These are phyloP conservation scores for Suillus tomentosus DNA, from an alignment of 768 basidiomycete genomes.

Conservation along the genomic window DNA sequence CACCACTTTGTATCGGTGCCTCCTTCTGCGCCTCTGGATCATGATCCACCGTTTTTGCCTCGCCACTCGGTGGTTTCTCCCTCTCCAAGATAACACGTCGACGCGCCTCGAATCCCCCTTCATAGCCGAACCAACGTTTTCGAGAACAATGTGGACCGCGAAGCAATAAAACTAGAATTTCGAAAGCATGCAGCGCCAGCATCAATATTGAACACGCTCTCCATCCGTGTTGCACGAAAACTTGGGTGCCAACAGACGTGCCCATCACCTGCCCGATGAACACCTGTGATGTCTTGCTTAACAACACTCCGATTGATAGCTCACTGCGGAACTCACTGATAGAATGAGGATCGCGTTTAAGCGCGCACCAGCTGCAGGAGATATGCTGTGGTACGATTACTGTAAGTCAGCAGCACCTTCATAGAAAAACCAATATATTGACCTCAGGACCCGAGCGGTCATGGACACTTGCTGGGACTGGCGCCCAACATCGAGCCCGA, in stretches of 20 bases:
- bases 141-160: slow-evolving; percentile 65
- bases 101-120: slow-evolving; percentile 52
- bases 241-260: slow-evolving; percentile 69
- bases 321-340: slow-evolving; percentile 44
- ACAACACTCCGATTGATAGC: not conserved
- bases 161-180: slow-evolving; percentile 55
- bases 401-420: slow-evolving; percentile 5
- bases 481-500: slow-evolving; percentile 74
- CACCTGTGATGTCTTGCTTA: slow-evolving; percentile 31
- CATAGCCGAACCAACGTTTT: slow-evolving; percentile 62
- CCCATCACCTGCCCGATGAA: slow-evolving; percentile 86
- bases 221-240: slow-evolving; percentile 76
- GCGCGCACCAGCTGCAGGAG: slow-evolving; percentile 58
- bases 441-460: slow-evolving; percentile 61
- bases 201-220: slow-evolving; percentile 61
- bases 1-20: slow-evolving; percentile 14
- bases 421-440: slow-evolving; percentile 19
- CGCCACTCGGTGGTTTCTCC: not conserved
- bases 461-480: slow-evolving; percentile 74
- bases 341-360: slow-evolving; percentile 78
- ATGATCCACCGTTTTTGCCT: not conserved
- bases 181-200: slow-evolving; percentile 58
- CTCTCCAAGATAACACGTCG: slow-evolving; percentile 37
- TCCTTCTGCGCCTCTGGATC: slow-evolving; percentile 12
- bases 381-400: slow-evolving; percentile 28